Evolutionary conservation across 139 green algal genomes (phyloP), one percentile per base, ranked within the genome.

Genomic region (Pseudopediastrum boryanum): DNA sequence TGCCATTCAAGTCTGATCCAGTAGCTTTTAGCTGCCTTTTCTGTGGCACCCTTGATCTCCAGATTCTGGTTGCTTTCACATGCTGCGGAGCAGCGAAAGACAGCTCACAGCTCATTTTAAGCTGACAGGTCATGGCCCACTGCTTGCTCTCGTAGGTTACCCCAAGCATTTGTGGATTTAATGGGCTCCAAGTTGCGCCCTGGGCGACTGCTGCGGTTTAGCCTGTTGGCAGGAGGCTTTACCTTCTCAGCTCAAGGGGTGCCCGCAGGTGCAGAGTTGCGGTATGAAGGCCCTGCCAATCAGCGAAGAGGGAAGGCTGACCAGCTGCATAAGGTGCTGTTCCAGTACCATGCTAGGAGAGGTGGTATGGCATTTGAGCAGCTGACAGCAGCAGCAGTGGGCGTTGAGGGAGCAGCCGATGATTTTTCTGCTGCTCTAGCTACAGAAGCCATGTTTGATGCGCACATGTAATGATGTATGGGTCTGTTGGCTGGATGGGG

Each of bases 241-340:
- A 44, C 52, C 10, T 85, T 87, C 9, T 62, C 54, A 3, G 13
- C 74, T 42, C 80, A 92, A 27, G 90, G 93, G 0, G 71, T 80
- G 9, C 86, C 91, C 4, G 70, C 78, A 1, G 88, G 84, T 0
- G 90, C 90, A 5, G 90, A 97, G 74, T 74, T 98, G 41, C 68
- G 79, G 2, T 97, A 89, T 50, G 81, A 85, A 74, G 84, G 80
- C 2, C 59, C 78, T 2, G 89, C 63, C 5, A 89, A 90, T 39
- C 84, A 89, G 82, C 84, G 94, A 2, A 75, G 91, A 25, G 92
- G 92, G 1, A 77, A 86, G 2, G 88, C 95, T 10, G 95, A 98
- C 83, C 81, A 67, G 31, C 80, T 90, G n/a, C 93, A 81, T 72
- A 98, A 98, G 85, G 84, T 95, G 38, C 10, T 97, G 10, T 98